These are phyloP conservation scores for Colletotrichum simmondsii DNA, from an alignment of 2,329 filamentous ascomycete genomes.

Conservation along the genomic window DNA sequence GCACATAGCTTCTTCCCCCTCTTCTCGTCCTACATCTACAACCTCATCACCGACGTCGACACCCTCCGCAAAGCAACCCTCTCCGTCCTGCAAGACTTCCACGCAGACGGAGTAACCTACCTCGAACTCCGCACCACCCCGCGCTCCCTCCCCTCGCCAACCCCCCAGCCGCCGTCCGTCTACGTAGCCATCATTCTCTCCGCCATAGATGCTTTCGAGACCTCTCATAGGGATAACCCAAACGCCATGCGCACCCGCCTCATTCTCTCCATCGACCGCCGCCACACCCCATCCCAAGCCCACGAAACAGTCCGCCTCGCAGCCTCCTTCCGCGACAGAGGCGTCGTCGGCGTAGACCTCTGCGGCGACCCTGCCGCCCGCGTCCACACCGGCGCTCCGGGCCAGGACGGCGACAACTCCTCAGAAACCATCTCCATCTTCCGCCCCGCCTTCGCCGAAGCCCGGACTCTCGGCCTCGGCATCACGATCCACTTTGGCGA, in stretches of 20 bases:
- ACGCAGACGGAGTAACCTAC: constrained; percentile 78
- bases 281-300: constrained; percentile 68
- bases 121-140: constrained; percentile 86
- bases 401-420: constrained; percentile 57
- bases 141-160: constrained; percentile 47
- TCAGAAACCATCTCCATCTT: constrained; percentile 61
- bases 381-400: constrained; percentile 52
- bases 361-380: constrained; percentile 75
- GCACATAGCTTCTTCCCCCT: constrained; percentile 76
- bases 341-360: constrained; percentile 80
- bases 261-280: constrained; percentile 80
- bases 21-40: constrained; percentile 84
- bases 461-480: constrained; percentile 64
- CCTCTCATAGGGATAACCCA: constrained; percentile 35
- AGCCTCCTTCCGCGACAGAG: constrained; percentile 58
- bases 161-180: constrained; percentile 54
- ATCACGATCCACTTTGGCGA: constrained; percentile 86
- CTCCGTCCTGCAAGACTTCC: constrained; percentile 74
- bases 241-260: constrained; percentile 68
- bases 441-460: constrained; percentile 66
- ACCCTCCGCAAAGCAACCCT: constrained; percentile 72
- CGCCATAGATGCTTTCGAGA: constrained; percentile 67
- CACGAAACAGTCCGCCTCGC: constrained; percentile 73
- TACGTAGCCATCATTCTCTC: constrained; percentile 76
- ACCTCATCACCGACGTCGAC: constrained; percentile 72